Conservation (phyloP, 2,329 filamentous ascomycete species). For the Coniosporium tulheliwenetii region DNA sequence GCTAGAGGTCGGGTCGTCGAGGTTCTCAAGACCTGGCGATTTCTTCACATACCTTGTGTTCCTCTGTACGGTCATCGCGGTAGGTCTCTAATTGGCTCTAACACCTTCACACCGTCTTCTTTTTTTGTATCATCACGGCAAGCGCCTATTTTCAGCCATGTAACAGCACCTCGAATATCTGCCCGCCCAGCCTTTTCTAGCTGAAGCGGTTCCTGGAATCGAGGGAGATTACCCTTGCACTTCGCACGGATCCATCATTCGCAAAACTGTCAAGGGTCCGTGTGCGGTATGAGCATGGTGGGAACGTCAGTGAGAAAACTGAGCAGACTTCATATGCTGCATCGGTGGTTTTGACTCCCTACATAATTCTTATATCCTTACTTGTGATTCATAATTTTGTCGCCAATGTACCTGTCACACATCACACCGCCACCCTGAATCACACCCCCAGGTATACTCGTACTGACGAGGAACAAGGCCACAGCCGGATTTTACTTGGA, state of each 20-base stretch:
- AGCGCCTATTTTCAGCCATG: conserved; percentile 6
- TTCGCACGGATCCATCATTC: conserved; percentile 33
- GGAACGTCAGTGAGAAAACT: conserved; percentile 35
- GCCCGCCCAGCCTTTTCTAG: conserved; percentile 34
- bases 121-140: conserved; percentile 5
- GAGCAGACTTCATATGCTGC: conserved; percentile 38
- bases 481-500: neutral
- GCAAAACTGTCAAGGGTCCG: conserved; percentile 29
- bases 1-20: conserved; percentile 54
- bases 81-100: conserved; percentile 40
- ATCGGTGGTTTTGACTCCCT: conserved; percentile 48
- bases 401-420: too few species aligned
- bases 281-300: conserved; percentile 34
- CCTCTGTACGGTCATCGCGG: conserved; percentile 54
- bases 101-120: conserved; percentile 6
- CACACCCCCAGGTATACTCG: too few species aligned
- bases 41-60: conserved; percentile 70
- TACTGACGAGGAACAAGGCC: neutral
- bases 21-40: conserved; percentile 62
- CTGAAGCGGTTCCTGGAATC: conserved; percentile 39
- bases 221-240: conserved; percentile 37
- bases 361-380: conserved; percentile 27
- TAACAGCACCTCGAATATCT: conserved; percentile 41
- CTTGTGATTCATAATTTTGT: too few species aligned
- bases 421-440: too few species aligned